Evolutionary conservation across 805 yeast species (phyloP).

Genomic region (Vanderwaltozyma tropicalis): DNA sequence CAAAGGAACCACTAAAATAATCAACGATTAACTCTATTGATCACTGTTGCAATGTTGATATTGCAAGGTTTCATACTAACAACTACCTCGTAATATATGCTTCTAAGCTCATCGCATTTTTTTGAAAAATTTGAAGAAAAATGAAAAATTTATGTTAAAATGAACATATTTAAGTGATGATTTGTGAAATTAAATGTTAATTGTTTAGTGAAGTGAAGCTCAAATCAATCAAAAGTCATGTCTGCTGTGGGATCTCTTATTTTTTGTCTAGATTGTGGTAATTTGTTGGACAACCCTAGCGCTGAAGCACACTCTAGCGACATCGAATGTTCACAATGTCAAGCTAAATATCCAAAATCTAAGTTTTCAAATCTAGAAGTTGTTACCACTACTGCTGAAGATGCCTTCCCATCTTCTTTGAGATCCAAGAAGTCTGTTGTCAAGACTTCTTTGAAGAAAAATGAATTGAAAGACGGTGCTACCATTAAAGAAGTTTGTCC

Average conservation of each 20-base stretch:
- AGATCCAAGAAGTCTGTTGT: slow-evolving; percentile 80
- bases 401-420: slow-evolving; percentile 85
- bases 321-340: slow-evolving; percentile 49
- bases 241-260: slow-evolving; percentile 92
- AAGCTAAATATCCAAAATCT: slow-evolving; percentile 26
- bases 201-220: too few species aligned
- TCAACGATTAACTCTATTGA: too few species aligned
- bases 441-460: slow-evolving; percentile 66
- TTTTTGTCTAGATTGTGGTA: slow-evolving; percentile 90
- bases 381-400: slow-evolving; percentile 76
- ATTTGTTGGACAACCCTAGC: slow-evolving; percentile 62
- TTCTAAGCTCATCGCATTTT: too few species aligned
- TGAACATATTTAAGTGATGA: too few species aligned
- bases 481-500: slow-evolving; percentile 96
- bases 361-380: slow-evolving; percentile 72
- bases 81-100: too few species aligned
- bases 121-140: too few species aligned
- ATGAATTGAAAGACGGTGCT: slow-evolving; percentile 89
- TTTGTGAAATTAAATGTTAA: too few species aligned
- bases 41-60: too few species aligned
- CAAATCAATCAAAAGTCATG: too few species aligned
- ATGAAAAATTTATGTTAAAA: too few species aligned
- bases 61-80: too few species aligned
- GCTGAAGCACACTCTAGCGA: slow-evolving; percentile 30
- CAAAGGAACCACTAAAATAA: too few species aligned